A percentile compares a stretch with the other conserved stretches of the same genome.
Evolutionary conservation across 768 basidiomycete genomes (phyloP).

Genomic region (Nidula microcarpa): DNA sequence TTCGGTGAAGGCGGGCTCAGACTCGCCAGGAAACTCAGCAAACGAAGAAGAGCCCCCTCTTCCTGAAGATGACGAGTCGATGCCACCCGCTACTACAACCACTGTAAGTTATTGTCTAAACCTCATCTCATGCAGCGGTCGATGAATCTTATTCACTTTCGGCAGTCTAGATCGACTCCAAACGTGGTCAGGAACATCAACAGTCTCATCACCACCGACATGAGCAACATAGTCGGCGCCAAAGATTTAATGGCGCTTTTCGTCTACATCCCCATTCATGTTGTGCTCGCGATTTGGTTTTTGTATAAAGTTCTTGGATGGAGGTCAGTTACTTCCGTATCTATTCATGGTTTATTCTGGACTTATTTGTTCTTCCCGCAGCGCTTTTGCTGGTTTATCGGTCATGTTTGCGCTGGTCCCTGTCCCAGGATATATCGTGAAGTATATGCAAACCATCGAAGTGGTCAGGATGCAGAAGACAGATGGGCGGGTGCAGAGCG

Average conservation of each 20-base stretch:
- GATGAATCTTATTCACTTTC: too few species aligned
- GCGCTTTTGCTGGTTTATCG: constrained; percentile 56
- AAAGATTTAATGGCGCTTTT: constrained; percentile 1
- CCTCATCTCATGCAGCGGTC: too few species aligned
- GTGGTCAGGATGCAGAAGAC: constrained; percentile 45
- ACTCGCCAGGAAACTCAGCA: too few species aligned
- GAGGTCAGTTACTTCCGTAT: constrained; percentile 4
- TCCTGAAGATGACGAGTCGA: too few species aligned
- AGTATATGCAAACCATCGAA: constrained; percentile 45
- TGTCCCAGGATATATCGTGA: constrained; percentile 53
- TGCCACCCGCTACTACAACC: too few species aligned
- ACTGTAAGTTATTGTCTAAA: too few species aligned
- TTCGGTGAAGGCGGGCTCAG: too few species aligned
- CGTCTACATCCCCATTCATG: not conserved
- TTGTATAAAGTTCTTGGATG: not conserved
- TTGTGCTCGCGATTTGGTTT: constrained; percentile 1
- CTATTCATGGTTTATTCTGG: not conserved
- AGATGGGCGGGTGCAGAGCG: constrained; percentile 56
- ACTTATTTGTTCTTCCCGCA: constrained; percentile 16
- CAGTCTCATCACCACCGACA: constrained; percentile 70
- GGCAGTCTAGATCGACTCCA: constrained; percentile 14
- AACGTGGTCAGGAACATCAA: constrained; percentile 75
- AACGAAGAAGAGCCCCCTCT: too few species aligned
- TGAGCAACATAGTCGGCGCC: constrained; percentile 30
- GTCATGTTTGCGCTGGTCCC: constrained; percentile 52